These are phyloP conservation scores for Chionographis japonica DNA, from an alignment of 106 monocot genomes.

Conservation along the genomic window DNA sequence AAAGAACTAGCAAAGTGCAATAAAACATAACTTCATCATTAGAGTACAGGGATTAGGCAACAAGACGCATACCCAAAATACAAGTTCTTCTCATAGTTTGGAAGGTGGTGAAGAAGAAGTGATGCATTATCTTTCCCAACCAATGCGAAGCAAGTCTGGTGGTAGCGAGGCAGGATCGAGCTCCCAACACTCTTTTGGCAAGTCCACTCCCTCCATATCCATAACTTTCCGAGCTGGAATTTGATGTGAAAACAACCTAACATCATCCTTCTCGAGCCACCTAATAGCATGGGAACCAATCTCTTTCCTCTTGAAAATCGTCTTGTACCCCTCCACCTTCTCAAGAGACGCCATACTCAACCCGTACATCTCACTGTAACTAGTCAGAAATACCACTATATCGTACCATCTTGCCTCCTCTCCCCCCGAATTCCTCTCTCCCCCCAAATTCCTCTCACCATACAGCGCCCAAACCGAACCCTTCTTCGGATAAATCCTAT, in stretches of 20 bases:
- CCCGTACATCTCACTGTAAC: conserved; percentile 66
- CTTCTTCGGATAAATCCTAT: conserved; percentile 84
- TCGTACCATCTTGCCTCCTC: conserved; percentile 47
- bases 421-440: conserved; percentile 13
- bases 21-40: too few species aligned
- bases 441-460: conserved; percentile 19
- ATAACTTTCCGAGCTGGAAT: conserved; percentile 66
- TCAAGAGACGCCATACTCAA: conserved; percentile 77
- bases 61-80: too few species aligned
- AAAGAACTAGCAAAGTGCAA: too few species aligned
- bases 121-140: conserved; percentile 4
- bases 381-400: conserved; percentile 67
- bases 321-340: conserved; percentile 88
- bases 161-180: conserved; percentile 92
- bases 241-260: conserved; percentile 71
- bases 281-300: conserved; percentile 65
- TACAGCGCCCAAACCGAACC: conserved; percentile 90
- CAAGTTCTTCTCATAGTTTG: too few species aligned
- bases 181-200: conserved; percentile 86
- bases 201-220: conserved; percentile 33
- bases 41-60: too few species aligned
- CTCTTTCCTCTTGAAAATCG: conserved; percentile 63
- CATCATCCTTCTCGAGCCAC: conserved; percentile 45
- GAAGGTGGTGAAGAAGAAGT: too few species aligned
- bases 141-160: conserved; percentile 32